A percentile compares a stretch with the other conserved stretches of the same genome.
Evolutionary conservation across 2,329 filamentous ascomycete genomes (phyloP).

Genomic region (Xylariales sp.): DNA sequence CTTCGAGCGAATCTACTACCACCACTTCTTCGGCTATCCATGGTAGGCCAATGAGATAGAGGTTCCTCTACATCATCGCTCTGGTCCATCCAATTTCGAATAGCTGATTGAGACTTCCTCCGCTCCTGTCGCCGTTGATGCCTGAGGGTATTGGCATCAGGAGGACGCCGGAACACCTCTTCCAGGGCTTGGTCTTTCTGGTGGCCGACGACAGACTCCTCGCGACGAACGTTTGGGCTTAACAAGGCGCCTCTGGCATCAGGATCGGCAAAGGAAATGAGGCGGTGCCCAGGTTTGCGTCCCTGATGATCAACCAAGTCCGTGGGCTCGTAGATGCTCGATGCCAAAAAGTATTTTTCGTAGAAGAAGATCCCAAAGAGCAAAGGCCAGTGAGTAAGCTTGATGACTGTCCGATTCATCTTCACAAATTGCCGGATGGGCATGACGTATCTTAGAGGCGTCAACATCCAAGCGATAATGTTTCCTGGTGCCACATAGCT

Average conservation of each 20-base stretch:
- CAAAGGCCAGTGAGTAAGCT: conserved; percentile 82
- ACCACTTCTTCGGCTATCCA: conserved; percentile 49
- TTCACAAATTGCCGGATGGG: conserved; percentile 77
- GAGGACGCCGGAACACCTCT: conserved; percentile 78
- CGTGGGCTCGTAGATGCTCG: conserved; percentile 73
- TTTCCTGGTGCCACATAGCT: conserved; percentile 91
- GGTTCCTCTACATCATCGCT: conserved; percentile 48
- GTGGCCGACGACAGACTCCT: conserved; percentile 82
- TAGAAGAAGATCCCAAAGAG: conserved; percentile 84
- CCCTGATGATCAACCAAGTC: conserved; percentile 75
- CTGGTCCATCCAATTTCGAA: conserved; percentile 86
- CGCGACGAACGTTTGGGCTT: conserved; percentile 67
- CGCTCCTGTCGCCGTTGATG: conserved; percentile 59
- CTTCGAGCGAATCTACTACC: conserved; percentile 43
- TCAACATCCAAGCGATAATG: conserved; percentile 83
- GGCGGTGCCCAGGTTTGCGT: conserved; percentile 41
- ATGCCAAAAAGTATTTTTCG: conserved; percentile 73
- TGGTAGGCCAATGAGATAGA: conserved; percentile 44
- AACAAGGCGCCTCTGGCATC: conserved; percentile 59
- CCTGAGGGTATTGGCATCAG: conserved; percentile 57
- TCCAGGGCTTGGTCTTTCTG: conserved; percentile 88
- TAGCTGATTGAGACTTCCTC: conserved; percentile 72
- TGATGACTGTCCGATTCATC: conserved; percentile 87
- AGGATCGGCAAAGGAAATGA: conserved; percentile 55
- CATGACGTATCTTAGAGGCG: conserved; percentile 75